Conservation (phyloP, 1,139 yeast species). For the Geotrichum macrosporum region DNA sequence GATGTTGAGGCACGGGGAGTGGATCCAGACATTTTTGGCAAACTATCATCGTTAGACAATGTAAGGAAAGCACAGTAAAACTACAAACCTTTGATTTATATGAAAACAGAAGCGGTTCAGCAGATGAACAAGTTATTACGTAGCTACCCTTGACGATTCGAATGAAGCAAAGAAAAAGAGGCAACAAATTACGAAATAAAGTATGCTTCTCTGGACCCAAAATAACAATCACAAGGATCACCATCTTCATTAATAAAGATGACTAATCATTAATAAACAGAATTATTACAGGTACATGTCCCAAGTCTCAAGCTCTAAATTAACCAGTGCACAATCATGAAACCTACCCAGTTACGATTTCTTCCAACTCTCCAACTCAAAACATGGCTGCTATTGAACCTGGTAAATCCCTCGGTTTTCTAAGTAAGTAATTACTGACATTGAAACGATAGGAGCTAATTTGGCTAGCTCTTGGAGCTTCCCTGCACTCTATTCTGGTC, state of each 20-base stretch:
- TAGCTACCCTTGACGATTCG: too few relatives aligned
- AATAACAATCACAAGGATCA: too few relatives aligned
- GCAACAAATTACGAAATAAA: too few relatives aligned
- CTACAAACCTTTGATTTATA: too few relatives aligned
- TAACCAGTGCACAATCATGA: too few relatives aligned
- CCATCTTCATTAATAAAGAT: not conserved
- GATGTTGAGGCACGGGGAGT: constrained; percentile 39
- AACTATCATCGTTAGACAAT: not conserved
- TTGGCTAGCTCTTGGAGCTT: constrained; percentile 27
- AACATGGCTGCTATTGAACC: constrained; percentile 19
- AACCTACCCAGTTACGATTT: too few relatives aligned
- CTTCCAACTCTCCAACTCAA: not conserved
- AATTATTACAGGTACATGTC: not conserved
- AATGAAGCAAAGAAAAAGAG: too few relatives aligned
- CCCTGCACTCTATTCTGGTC: constrained; percentile 27
- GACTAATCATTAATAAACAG: not conserved
- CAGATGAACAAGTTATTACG: too few relatives aligned
- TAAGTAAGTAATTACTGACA: constrained; percentile 4
- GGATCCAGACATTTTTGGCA: constrained; percentile 25
- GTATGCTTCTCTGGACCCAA: too few relatives aligned
- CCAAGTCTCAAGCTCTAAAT: constrained; percentile 1
- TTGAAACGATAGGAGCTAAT: not conserved
- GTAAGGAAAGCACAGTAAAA: too few relatives aligned
- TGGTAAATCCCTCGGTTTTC: constrained; percentile 19
- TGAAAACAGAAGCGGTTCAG: too few relatives aligned